Evolutionary conservation across 495 filamentous ascomycete genomes (phyloP).

Genomic region (Cladorrhinum samala): DNA sequence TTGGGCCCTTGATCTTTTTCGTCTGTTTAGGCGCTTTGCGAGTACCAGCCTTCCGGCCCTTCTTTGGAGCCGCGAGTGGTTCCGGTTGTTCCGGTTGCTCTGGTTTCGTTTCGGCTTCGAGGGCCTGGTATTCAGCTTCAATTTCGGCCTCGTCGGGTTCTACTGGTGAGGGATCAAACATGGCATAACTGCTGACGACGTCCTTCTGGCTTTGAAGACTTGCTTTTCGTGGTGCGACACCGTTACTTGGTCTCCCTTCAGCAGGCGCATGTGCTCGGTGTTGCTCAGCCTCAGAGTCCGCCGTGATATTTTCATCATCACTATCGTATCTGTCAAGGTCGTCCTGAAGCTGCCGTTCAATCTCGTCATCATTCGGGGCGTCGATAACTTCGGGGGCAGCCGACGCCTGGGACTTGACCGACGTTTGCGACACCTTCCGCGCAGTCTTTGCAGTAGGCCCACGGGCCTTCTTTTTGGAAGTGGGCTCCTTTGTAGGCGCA

Average conservation of each 20-base stretch:
- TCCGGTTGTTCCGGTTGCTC: constrained; percentile 23
- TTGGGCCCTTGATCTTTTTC: constrained; percentile 37
- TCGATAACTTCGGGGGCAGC: constrained; percentile 32
- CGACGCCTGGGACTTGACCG: constrained; percentile 34
- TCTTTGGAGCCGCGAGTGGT: constrained; percentile 34
- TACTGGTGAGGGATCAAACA: constrained; percentile 38
- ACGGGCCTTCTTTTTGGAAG: constrained; percentile 30
- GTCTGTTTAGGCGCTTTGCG: constrained; percentile 41
- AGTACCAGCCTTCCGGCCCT: constrained; percentile 38
- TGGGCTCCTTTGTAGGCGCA: constrained; percentile 18
- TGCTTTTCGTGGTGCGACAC: constrained; percentile 27
- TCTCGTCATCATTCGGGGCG: constrained; percentile 55
- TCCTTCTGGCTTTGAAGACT: constrained; percentile 31
- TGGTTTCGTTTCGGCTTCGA: constrained; percentile 40
- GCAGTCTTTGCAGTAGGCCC: constrained; percentile 34
- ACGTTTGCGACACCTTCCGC: constrained; percentile 51
- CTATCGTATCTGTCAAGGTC: constrained; percentile 56
- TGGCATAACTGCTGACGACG: constrained; percentile 29
- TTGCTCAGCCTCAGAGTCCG: constrained; percentile 32
- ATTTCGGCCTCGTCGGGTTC: constrained; percentile 42
- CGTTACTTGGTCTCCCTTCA: constrained; percentile 33
- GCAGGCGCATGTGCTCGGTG: constrained; percentile 27
- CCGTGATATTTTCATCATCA: constrained; percentile 45
- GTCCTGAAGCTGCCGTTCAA: constrained; percentile 62
- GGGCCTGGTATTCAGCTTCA: constrained; percentile 37